A percentile compares a stretch with the other conserved stretches of the same genome.
Conservation (phyloP, 2,329 filamentous ascomycete genomes). For the Fusarium multiceps region DNA sequence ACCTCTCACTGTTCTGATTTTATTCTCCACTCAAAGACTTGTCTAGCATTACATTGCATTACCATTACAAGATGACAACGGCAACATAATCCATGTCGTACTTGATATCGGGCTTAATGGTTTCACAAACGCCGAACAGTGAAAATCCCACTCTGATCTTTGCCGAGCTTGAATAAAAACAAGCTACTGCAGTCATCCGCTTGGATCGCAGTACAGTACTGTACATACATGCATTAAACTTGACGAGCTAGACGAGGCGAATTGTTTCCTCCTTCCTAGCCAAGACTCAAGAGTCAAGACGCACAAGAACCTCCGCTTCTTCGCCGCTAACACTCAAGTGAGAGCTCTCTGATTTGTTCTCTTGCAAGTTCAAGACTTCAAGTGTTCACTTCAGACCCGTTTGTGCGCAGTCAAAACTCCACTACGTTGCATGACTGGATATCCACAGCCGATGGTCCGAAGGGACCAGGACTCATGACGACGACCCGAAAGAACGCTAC, state of each 20-base stretch:
- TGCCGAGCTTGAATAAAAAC: constrained; percentile 1
- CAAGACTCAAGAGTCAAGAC: background rate
- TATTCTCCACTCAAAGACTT: background rate
- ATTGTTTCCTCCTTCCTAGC: background rate
- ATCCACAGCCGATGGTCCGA: constrained; percentile 46
- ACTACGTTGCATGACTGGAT: constrained; percentile 27
- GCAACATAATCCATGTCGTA: background rate
- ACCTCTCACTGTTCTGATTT: background rate
- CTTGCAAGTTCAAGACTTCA: constrained; percentile 3
- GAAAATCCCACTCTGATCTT: background rate
- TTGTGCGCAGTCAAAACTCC: constrained; percentile 30
- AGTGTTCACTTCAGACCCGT: constrained; percentile 14
- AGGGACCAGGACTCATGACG: constrained; percentile 41
- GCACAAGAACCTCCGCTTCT: background rate
- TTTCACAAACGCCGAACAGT: constrained; percentile 35
- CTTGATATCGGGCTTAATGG: constrained; percentile 32
- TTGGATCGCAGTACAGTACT: constrained; percentile 3
- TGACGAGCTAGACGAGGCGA: constrained; percentile 1
- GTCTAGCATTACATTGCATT: background rate
- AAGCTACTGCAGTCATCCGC: constrained; percentile 14
- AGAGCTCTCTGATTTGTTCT: constrained; percentile 36
- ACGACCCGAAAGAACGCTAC: constrained; percentile 47
- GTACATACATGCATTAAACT: background rate
- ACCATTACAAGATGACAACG: background rate
- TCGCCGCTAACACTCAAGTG: constrained; percentile 7